Base-by-base conservation (phyloP, 805 yeast genomes). In the Candida sakaeoensis region DNA sequence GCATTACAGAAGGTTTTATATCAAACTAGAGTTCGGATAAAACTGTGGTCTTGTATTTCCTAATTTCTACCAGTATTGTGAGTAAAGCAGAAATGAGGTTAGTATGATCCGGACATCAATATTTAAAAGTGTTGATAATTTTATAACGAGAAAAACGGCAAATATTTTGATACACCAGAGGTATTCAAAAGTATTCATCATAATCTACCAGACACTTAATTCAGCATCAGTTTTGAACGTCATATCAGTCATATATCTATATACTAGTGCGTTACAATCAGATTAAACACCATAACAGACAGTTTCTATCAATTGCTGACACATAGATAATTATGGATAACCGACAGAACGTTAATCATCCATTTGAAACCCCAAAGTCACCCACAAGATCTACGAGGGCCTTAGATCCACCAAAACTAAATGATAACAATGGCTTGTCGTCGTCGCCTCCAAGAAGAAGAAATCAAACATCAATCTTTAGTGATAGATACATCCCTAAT, bases 401-500 rank as follows among this genome's bases (percentile, higher is more conserved):
- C 25, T 43, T 62, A 19, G 65, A 65, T 16, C 70, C 72, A 5
- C 72, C 74, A 3, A 54, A 53, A 36, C 54, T 64, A 2, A 57
- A 57, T 35, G 69, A 63, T 8, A 15, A 15, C 5, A 9, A n/a
- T 7, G 12, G 17, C 15, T 6, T 12, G 6, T 8, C 21, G 23
- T 21, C 38, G 1, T 28, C 45, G 3, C 57, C 70, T 2, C 77
- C 80, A 1, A 70, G 79, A 19, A 33, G 44, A 13, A 58, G 80
- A 53, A 66, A 72, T 40, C 61, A 60, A 19, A 59, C 63, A 37
- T 60, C 75, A 2, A 68, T 77, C 1, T 85, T 84, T 61, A 80
- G 85, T 46, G 99, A 90, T 60, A 68, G 98, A 41, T 88, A 80
- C 58, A 86, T 93, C 19, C 99, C 99, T 4, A 80, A 77, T 44